Conservation (phyloP, 495 filamentous ascomycete genomes). For the Xylaria flabelliformis region DNA sequence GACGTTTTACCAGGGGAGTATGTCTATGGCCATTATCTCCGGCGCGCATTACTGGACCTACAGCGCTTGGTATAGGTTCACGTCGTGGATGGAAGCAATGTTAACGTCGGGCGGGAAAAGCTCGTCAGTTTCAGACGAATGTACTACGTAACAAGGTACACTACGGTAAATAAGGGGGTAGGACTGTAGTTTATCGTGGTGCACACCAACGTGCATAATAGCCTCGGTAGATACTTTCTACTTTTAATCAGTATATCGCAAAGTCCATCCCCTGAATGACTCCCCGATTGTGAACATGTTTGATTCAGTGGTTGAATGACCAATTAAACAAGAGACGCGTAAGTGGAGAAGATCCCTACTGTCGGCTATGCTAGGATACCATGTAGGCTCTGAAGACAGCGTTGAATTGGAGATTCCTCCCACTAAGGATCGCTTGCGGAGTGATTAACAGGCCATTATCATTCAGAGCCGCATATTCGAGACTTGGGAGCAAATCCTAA, state of each 20-base stretch:
- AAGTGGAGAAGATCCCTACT: neutral
- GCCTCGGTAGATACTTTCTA: too few species aligned
- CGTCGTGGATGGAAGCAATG: neutral
- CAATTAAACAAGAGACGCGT: neutral
- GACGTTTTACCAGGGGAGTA: constrained; percentile 16
- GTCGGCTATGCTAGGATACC: neutral
- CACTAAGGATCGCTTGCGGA: too few species aligned
- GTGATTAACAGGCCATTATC: neutral
- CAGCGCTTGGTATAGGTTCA: neutral
- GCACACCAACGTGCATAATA: too few species aligned
- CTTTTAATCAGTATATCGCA: too few species aligned
- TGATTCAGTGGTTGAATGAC: neutral
- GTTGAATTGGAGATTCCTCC: too few species aligned
- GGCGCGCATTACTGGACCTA: constrained; percentile 22
- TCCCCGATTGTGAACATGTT: too few species aligned
- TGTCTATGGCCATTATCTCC: constrained; percentile 9
- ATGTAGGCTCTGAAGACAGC: neutral
- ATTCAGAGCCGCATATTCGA: neutral
- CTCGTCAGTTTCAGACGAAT: neutral
- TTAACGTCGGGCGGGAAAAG: neutral
- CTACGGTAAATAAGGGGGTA: too few species aligned
- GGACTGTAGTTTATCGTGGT: too few species aligned
- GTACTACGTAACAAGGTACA: neutral
- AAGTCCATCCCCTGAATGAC: too few species aligned
- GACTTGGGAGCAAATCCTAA: neutral